Evolutionary conservation across 169 alveolate species (phyloP), one percentile per base, ranked within the genome.

Genomic region (Babesia bigemina): DNA sequence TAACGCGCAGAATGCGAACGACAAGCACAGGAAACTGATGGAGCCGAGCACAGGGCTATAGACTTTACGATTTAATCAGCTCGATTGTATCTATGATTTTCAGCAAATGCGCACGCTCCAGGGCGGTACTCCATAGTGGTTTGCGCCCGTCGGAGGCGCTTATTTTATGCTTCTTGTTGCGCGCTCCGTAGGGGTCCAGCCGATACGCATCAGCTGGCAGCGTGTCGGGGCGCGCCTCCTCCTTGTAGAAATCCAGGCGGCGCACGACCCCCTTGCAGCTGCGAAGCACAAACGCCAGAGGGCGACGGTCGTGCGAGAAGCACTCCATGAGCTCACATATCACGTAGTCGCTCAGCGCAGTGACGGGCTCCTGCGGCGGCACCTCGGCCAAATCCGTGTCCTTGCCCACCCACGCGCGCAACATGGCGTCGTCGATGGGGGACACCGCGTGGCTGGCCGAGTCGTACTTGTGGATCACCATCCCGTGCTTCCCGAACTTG

Each of bases 251-350:
- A 10, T 36, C 36, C 24, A 10, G 28, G 24, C 33, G 0, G 10
- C 2, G 7, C 0, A 7, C n/a, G 17, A 3, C 13, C 0, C 6
- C 22, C 3, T 39, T 22, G 29, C 33, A 21, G 14, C 62, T 48
- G 3, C 74, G 39, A 3, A 65, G n/a, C 9, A 48, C 10, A 19
- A 81, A 63, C 6, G 63, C 22, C n/a, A 81, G 75, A 16, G 88
- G 88, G 11, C 88, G 39, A 45, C 88, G 21, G n/a, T 81, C 84
- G 56, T 47, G 33, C 8, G 88, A 81, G 78, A 81, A 81, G 39
- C 77, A 67, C 26, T 81, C 88, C 21, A 81, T 63, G 24, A 81
- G 83, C 33, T 67, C 81, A 45, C 75, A 79, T 45, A 79, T 13
- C 44, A 39, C 28, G 42, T 55, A 79, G 67, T 67, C 83, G 42